A percentile compares a stretch with the other conserved stretches of the same genome.
phyloP scores from a whole-genome alignment of 2,329 filamentous ascomycete genomes.

The Berkeleyomyces basicola region DNA sequence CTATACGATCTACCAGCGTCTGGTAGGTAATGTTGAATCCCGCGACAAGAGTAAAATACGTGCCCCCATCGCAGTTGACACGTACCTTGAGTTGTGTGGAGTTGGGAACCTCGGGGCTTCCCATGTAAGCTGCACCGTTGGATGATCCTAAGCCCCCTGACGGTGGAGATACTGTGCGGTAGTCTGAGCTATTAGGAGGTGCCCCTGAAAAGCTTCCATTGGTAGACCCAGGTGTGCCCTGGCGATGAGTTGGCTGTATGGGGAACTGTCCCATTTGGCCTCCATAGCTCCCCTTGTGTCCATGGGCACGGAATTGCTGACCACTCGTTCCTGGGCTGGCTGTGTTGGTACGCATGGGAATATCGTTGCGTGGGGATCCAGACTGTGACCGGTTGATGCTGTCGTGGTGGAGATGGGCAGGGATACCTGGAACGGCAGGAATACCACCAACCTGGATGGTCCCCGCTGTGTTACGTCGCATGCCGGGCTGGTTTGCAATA shows the following conservation, averaged over 20 bases:
- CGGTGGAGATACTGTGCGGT: slow-evolving; percentile 31
- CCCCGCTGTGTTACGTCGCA: slow-evolving; percentile 30
- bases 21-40: slow-evolving; percentile 91
- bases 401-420: slow-evolving; percentile 47
- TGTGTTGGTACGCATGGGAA: slow-evolving; percentile 51
- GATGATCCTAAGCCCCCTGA: slow-evolving; percentile 16
- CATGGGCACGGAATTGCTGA: slow-evolving; percentile 33
- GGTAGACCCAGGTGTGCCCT: slow-evolving; percentile 28
- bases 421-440: slow-evolving; percentile 61
- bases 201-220: slow-evolving; percentile 16
- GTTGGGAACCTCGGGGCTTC: slow-evolving; percentile 34
- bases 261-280: slow-evolving; percentile 41
- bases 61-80: slow-evolving; percentile 71
- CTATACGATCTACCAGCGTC: slow-evolving; percentile 84
- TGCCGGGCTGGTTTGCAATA: slow-evolving; percentile 52
- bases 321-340: slow-evolving; percentile 54
- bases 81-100: slow-evolving; percentile 84
- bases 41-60: slow-evolving; percentile 90
- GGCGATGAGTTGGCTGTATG: slow-evolving; percentile 34
- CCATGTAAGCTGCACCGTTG: slow-evolving; percentile 16
- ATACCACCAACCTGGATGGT: slow-evolving; percentile 40
- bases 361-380: slow-evolving; percentile 55
- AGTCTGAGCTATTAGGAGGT: slow-evolving; percentile 17
- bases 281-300: slow-evolving; percentile 31
- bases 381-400: slow-evolving; percentile 62